A percentile compares a stretch with the other conserved stretches of the same genome.
phyloP scores from a whole-genome alignment of 164 flowering plant genomes.

The Tetracentron sinense region DNA sequence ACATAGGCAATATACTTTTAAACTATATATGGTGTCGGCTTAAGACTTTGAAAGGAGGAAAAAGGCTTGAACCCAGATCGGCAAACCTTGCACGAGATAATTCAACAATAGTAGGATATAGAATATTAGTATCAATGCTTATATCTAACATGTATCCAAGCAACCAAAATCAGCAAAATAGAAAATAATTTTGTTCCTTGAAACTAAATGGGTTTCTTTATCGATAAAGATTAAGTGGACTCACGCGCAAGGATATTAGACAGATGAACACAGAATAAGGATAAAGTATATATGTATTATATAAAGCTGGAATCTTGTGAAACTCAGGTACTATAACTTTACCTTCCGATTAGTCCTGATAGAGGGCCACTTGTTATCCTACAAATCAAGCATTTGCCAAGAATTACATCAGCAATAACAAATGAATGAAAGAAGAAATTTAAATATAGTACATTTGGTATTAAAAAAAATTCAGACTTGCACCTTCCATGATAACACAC shows the following conservation, averaged over 20 bases:
- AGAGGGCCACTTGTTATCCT: slow-evolving; percentile 96
- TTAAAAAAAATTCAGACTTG: background rate
- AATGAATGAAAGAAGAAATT: background rate
- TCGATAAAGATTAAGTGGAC: background rate
- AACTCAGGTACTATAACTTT: slow-evolving; percentile 10
- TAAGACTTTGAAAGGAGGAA: too few relatives aligned
- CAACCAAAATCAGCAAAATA: background rate
- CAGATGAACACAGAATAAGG: background rate
- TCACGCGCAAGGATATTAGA: background rate
- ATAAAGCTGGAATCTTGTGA: background rate
- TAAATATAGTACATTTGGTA: background rate
- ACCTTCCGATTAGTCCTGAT: slow-evolving; percentile 98
- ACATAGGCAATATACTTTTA: too few relatives aligned
- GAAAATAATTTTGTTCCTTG: background rate
- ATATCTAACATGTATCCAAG: background rate
- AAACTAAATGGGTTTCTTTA: background rate
- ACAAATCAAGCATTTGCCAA: slow-evolving; percentile 21
- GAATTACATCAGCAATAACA: background rate
- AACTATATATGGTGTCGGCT: too few relatives aligned
- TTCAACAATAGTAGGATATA: too few relatives aligned
- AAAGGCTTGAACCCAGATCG: too few relatives aligned
- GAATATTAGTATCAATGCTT: too few relatives aligned
- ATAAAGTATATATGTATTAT: too few relatives aligned
- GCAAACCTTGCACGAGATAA: too few relatives aligned
- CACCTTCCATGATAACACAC: slow-evolving; percentile 22